Base-by-base conservation (phyloP, 352 stramenopile genomes). In the Globisporangium cederbergense region DNA sequence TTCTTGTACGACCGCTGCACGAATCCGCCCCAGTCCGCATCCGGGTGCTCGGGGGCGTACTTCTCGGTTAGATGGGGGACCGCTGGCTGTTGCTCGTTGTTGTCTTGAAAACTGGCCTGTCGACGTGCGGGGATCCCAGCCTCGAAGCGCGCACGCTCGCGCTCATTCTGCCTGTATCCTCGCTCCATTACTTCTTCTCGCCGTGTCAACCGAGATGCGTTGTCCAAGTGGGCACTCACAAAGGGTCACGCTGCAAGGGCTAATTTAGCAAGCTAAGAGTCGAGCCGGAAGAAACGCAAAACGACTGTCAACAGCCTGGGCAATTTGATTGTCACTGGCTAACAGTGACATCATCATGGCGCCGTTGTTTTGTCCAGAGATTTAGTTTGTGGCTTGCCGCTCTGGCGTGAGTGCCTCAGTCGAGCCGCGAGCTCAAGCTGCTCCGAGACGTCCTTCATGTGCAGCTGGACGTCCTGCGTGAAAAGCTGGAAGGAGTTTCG, bases 1-100 rank as follows among this genome's bases (percentile, higher is more conserved):
- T 91, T 91, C 72, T 90, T 91, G 70, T 83, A 79, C 36, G 73
- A 78, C 51, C 81, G 78, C 22, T 81, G 73, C 5, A 93, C 84
- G 52, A 74, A 77, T 16, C 84, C 84, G 32, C 76, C 84, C 84
- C 84, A 93, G 58, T 93, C 84, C 0, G 84, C 84, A 28, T 93
- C 81, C 0, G 76, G 79, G 46, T 93, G 84, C 25, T 84, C 74
- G 0, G 84, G 84, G n/a, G 90, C 79, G 62, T 87, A 91, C 59
- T 85, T 89, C 32, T 91, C 82, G 22, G 74, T 72, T 16, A 89
- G 34, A 40, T 90, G 77, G 0, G 77, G 80, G 6, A 90, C 47
- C 22, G 76, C 63, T 25, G 67, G 56, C 18, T 47, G 46, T 32
- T 64, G 63, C 34, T 76, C 65, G 16, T 56, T 62, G 32, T 71